These are phyloP conservation scores for Tetrahymena malaccensis DNA, from an alignment of 73 alveolate genomes.

Conservation along the genomic window DNA sequence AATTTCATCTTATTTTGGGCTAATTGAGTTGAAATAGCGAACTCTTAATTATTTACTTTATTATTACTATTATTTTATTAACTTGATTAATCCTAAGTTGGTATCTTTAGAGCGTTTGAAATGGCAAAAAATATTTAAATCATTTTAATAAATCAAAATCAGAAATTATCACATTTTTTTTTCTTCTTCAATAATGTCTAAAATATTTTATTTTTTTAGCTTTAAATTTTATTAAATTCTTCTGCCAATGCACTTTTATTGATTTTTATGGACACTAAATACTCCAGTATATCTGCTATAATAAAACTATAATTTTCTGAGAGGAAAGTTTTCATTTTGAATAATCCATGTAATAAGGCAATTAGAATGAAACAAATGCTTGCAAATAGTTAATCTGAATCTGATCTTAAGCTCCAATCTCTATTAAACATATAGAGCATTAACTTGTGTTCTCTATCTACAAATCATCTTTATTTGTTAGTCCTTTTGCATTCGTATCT, in stretches of 20 bases:
- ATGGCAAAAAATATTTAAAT: background rate
- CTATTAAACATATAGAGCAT: background rate
- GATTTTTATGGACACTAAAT: background rate
- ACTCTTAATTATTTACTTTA: too few species aligned
- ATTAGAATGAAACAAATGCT: background rate
- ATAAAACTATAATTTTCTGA: background rate
- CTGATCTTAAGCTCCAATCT: background rate
- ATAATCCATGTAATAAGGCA: background rate
- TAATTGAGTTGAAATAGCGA: too few species aligned
- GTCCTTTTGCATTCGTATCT: too few species aligned
- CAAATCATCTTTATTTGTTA: too few species aligned
- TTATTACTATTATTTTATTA: too few species aligned
- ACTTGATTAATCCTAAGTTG: too few species aligned
- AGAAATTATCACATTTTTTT: background rate
- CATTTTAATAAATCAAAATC: background rate
- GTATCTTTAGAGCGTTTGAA: too few species aligned
- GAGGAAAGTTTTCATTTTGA: background rate
- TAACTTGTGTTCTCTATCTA: background rate
- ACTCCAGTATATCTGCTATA: background rate
- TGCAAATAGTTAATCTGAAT: background rate
- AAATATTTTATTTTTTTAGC: background rate
- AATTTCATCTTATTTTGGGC: too few species aligned
- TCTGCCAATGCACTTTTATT: background rate
- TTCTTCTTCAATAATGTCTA: background rate
- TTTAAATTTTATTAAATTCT: background rate